Evolutionary conservation across 2,329 filamentous ascomycete genomes (phyloP).

Genomic region (Biscogniauxia marginata): DNA sequence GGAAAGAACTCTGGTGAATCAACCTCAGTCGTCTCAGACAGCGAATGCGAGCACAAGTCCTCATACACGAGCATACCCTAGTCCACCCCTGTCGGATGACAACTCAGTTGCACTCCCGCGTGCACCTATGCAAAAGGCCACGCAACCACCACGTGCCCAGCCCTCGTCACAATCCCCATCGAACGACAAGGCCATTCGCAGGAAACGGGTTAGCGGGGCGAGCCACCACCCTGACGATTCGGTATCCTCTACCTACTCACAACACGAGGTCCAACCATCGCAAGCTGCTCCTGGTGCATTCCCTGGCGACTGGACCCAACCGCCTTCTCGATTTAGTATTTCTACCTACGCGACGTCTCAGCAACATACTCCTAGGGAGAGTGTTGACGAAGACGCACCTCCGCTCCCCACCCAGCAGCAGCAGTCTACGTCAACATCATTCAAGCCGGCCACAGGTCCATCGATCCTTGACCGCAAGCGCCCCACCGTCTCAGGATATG

Average conservation of each 20-base stretch:
- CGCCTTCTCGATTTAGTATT: conserved; percentile 61
- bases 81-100: conserved; percentile 37
- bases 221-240: conserved; percentile 33
- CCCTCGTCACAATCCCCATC: conserved; percentile 21
- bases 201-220: conserved; percentile 40
- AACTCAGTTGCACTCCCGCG: conserved; percentile 16
- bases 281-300: conserved; percentile 14
- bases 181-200: conserved; percentile 41
- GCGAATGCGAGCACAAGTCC: conserved; percentile 1
- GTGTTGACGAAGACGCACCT: conserved; percentile 36
- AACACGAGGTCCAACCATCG: conserved; percentile 27
- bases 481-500: conserved; percentile 32
- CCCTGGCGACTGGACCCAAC: conserved; percentile 46
- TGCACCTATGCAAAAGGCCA: conserved; percentile 6
- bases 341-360: conserved; percentile 60
- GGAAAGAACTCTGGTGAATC: conserved; percentile 23
- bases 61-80: conserved; percentile 34
- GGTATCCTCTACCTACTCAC: conserved; percentile 36
- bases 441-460: conserved; percentile 13
- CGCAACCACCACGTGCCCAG: conserved; percentile 7
- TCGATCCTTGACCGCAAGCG: conserved; percentile 42
- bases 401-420: conserved; percentile 38
- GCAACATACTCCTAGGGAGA: conserved; percentile 39
- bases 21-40: conserved; percentile 16
- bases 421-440: conserved; percentile 27